phyloP scores from a whole-genome alignment of 352 stramenopile genomes.

The Phytophthora nicotianae region DNA sequence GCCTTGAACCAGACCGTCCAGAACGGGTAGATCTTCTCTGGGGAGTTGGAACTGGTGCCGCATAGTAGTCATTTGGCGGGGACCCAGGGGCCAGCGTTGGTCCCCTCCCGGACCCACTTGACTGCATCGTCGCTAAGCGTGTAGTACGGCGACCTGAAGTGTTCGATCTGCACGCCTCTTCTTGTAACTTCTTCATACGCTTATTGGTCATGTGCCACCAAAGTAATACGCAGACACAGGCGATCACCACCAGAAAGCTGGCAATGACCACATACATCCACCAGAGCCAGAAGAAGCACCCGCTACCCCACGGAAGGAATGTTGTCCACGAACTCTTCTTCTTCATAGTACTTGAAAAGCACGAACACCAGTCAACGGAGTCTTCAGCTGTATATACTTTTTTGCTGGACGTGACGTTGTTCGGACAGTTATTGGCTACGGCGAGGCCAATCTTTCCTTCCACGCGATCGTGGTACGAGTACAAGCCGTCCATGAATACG shows the following conservation, averaged over 20 bases:
- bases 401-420: slow-evolving; percentile 76
- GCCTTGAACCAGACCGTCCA: slow-evolving; percentile 14
- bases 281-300: slow-evolving; percentile 87
- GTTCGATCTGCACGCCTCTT: slow-evolving; percentile 18
- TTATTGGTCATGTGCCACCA: slow-evolving; percentile 64
- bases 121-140: slow-evolving; percentile 35
- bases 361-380: slow-evolving; percentile 65
- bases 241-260: slow-evolving; percentile 57
- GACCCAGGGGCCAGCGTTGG: slow-evolving; percentile 33
- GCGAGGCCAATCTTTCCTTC: slow-evolving; percentile 70
- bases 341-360: slow-evolving; percentile 70
- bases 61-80: slow-evolving; percentile 29
- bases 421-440: slow-evolving; percentile 79
- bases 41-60: slow-evolving; percentile 7
- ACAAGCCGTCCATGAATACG: slow-evolving; percentile 88
- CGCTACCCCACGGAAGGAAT: slow-evolving; percentile 62
- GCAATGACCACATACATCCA: slow-evolving; percentile 86
- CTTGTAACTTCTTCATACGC: slow-evolving; percentile 49
- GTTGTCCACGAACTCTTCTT: slow-evolving; percentile 58
- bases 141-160: slow-evolving; percentile 29
- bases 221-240: slow-evolving; percentile 57
- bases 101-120: slow-evolving; percentile 19
- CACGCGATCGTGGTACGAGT: slow-evolving; percentile 74
- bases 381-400: slow-evolving; percentile 56
- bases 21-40: slow-evolving; percentile 25